Conservation (phyloP, 108 stramenopile genomes). For the Cyclotella distinguenda region DNA sequence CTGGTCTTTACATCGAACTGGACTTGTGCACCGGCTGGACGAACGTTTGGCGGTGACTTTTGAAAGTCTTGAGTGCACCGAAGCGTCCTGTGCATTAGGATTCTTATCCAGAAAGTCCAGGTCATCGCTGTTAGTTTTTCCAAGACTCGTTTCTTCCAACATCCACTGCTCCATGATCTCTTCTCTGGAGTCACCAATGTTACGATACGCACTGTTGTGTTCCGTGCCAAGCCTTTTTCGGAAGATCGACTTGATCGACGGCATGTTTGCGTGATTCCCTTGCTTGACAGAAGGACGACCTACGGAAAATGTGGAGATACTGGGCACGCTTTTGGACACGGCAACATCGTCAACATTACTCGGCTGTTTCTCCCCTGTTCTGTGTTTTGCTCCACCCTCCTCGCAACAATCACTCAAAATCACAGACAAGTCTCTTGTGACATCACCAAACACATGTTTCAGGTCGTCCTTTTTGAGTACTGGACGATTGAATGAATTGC, state of each 20-base stretch:
- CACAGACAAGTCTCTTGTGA: neutral
- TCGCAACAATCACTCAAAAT: neutral
- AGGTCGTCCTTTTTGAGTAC: neutral
- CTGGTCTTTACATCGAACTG: neutral
- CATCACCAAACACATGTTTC: neutral
- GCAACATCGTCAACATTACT: neutral
- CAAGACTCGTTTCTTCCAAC: slow-evolving; percentile 15
- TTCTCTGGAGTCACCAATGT: neutral
- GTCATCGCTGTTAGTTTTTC: slow-evolving; percentile 12
- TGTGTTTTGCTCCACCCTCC: neutral
- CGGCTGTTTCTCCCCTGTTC: neutral
- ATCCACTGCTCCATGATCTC: slow-evolving; percentile 13
- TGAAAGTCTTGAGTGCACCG: neutral
- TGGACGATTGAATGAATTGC: neutral
- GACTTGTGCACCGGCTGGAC: slow-evolving; percentile 14
- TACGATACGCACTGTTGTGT: neutral
- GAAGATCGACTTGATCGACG: slow-evolving; percentile 5
- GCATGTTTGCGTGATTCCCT: neutral
- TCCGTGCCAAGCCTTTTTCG: slow-evolving; percentile 4
- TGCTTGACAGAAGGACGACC: neutral
- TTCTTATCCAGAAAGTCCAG: neutral
- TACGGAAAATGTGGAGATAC: neutral
- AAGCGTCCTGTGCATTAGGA: neutral
- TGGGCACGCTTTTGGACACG: slow-evolving; percentile 5
- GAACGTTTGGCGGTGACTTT: slow-evolving; percentile 2